Conservation (phyloP, 1,284 basidiomycete genomes). For the Leccinum subspadiceum region DNA sequence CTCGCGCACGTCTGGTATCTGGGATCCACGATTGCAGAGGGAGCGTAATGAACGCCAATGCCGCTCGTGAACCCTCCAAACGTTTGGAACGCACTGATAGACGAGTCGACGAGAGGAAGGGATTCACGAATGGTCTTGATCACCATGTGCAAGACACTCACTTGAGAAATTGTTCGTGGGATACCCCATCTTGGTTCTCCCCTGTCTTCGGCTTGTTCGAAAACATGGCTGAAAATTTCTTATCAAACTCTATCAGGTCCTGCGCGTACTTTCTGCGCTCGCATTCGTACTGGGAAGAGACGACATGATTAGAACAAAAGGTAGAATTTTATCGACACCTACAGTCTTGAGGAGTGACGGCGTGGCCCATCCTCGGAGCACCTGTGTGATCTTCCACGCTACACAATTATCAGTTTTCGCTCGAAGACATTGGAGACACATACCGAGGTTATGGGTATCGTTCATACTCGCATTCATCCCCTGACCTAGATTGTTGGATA, state of each 20-base stretch:
- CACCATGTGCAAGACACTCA: conserved; percentile 28
- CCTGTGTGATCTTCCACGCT: conserved; percentile 78
- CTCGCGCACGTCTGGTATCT: conserved; percentile 45
- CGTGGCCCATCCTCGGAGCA: conserved; percentile 69
- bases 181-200: conserved; percentile 57
- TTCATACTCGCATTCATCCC: conserved; percentile 80
- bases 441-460: conserved; percentile 76
- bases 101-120: neutral
- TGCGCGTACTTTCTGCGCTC: conserved; percentile 75
- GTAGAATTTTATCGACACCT: conserved; percentile 23
- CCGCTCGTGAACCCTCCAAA: conserved; percentile 63
- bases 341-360: conserved; percentile 70
- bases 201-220: conserved; percentile 70
- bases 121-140: neutral
- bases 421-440: conserved; percentile 3
- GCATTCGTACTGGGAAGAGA: conserved; percentile 54
- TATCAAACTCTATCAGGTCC: conserved; percentile 81
- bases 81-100: conserved; percentile 51
- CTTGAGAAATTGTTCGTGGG: conserved; percentile 64
- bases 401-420: conserved; percentile 3
- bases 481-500: conserved; percentile 37
- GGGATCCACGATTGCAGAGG: conserved; percentile 49
- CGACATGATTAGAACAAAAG: neutral
- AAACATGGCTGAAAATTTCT: conserved; percentile 71
- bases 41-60: conserved; percentile 60